A percentile compares a stretch with the other conserved stretches of the same genome.
phyloP scores from a whole-genome alignment of 177 flowering plant genomes.

The Vitis hybrid region DNA sequence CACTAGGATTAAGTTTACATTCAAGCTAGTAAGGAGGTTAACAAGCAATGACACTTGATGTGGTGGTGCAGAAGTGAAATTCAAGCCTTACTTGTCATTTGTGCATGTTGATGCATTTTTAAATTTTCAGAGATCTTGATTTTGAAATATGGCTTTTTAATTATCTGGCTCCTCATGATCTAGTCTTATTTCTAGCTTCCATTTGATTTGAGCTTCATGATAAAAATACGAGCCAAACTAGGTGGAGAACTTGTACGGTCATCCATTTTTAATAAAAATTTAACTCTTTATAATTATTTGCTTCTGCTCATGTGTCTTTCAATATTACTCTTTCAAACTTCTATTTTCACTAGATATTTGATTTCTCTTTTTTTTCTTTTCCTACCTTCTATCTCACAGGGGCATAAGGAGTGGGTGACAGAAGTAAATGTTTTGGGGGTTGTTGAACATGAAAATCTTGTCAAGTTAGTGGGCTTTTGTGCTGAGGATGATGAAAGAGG shows the following conservation, averaged over 20 bases:
- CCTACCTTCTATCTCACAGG: constrained; percentile 21
- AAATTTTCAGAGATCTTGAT: no score
- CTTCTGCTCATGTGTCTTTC: not conserved
- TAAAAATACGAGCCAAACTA: not conserved
- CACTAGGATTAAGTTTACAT: no score
- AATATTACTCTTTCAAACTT: not conserved
- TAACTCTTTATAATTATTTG: not conserved
- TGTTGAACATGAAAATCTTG: constrained; percentile 59
- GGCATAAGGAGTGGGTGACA: constrained; percentile 71
- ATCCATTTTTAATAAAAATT: not conserved
- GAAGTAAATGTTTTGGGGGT: constrained; percentile 58
- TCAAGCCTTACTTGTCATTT: no score
- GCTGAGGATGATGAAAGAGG: constrained; percentile 70
- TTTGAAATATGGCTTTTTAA: no score
- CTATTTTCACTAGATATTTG: not conserved
- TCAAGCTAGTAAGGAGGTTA: no score
- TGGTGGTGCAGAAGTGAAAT: no score
- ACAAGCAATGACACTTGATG: no score
- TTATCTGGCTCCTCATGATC: no score
- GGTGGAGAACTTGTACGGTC: not conserved
- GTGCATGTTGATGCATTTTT: no score
- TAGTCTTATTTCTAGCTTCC: no score
- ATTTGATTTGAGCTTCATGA: not conserved
- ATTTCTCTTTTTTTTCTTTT: not conserved
- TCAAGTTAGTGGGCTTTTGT: constrained; percentile 51